A percentile compares a stretch with the other conserved stretches of the same genome.
Conservation (phyloP, 2,329 filamentous ascomycete species). For the Akanthomyces dipterigenus region DNA sequence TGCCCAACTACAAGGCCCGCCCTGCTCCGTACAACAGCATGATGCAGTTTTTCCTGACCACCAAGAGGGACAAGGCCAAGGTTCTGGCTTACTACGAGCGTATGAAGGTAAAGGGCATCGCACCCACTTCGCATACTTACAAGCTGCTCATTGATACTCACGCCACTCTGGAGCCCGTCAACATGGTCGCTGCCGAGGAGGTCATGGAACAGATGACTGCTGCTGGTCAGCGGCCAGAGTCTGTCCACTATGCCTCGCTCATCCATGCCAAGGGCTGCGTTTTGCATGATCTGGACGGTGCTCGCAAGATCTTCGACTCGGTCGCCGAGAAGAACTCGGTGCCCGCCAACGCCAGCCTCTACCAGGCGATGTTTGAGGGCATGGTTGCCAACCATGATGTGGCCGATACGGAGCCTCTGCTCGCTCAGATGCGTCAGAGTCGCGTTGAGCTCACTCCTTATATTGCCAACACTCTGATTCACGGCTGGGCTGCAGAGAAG, state of each 20-base stretch:
- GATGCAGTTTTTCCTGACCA: slow-evolving; percentile 99
- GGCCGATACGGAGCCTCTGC: slow-evolving; percentile 63
- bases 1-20: slow-evolving; percentile 97
- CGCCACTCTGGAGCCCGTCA: slow-evolving; percentile 83
- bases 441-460: slow-evolving; percentile 87
- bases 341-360: slow-evolving; percentile 74
- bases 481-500: slow-evolving; percentile 86
- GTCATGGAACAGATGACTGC: slow-evolving; percentile 73
- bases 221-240: slow-evolving; percentile 71
- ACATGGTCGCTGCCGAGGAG: slow-evolving; percentile 81
- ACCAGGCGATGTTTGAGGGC: slow-evolving; percentile 93
- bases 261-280: slow-evolving; percentile 96
- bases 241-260: slow-evolving; percentile 90
- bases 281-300: slow-evolving; percentile 81
- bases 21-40: slow-evolving; percentile 98
- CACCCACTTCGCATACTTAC: slow-evolving; percentile 91
- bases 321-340: slow-evolving; percentile 64
- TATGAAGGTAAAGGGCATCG: slow-evolving; percentile 81
- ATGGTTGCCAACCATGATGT: slow-evolving; percentile 95
- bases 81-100: slow-evolving; percentile 91
- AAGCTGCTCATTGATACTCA: slow-evolving; percentile 95
- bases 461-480: slow-evolving; percentile 96
- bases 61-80: slow-evolving; percentile 92
- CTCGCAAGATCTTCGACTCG: slow-evolving; percentile 72
- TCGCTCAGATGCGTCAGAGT: slow-evolving; percentile 66